phyloP scores from a whole-genome alignment of 768 basidiomycete species.

The Boletales sp. region DNA sequence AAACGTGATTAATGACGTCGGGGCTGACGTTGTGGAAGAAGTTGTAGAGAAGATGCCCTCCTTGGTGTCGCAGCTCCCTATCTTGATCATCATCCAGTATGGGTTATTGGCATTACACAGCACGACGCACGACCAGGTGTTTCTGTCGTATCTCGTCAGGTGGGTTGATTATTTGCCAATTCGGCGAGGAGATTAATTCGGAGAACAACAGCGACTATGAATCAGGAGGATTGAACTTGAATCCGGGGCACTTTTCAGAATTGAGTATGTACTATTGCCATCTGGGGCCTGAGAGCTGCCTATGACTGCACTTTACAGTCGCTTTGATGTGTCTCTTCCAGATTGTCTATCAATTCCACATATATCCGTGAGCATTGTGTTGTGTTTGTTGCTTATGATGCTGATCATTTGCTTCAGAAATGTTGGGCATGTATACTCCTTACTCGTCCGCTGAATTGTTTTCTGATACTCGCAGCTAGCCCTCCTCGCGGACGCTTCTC shows the following conservation, averaged over 20 bases:
- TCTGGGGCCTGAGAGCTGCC: conserved; percentile 1
- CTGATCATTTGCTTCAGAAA: conserved; percentile 39
- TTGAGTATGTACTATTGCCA: conserved; percentile 54
- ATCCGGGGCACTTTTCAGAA: conserved; percentile 89
- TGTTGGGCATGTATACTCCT: conserved; percentile 47
- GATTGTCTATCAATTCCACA: conserved; percentile 86
- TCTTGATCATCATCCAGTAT: conserved; percentile 87
- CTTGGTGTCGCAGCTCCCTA: conserved; percentile 69
- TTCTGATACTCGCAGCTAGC: conserved; percentile 33
- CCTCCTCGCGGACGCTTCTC: conserved; percentile 82
- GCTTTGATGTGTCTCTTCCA: conserved; percentile 94
- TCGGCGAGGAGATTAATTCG: background rate
- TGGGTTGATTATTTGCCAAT: conserved; percentile 9
- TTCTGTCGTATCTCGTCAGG: conserved; percentile 83
- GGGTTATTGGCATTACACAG: conserved; percentile 84
- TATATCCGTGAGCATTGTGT: conserved; percentile 69
- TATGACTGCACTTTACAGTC: conserved; percentile 42
- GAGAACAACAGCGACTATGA: conserved; percentile 58
- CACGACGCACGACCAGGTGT: conserved; percentile 87
- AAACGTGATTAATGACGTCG: conserved; percentile 15
- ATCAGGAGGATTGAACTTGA: conserved; percentile 86
- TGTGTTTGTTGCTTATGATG: background rate
- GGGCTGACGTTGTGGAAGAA: conserved; percentile 35
- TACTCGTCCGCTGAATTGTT: background rate
- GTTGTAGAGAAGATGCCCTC: conserved; percentile 57